A percentile compares a stretch with the other conserved stretches of the same genome.
Conservation (phyloP, 345 rosid genomes). For the Eucalyptus lansdowneana region DNA sequence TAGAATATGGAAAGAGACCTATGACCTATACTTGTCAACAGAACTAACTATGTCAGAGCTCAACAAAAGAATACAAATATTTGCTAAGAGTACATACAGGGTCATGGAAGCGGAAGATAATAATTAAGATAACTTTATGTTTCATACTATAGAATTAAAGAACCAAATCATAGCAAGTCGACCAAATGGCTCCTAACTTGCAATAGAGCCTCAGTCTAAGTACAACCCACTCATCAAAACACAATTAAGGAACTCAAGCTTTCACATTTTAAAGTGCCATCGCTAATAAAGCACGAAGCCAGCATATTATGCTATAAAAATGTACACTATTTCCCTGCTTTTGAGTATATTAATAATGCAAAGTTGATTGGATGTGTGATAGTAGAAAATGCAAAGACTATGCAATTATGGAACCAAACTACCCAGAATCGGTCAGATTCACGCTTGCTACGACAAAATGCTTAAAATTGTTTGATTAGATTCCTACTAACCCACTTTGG, state of each 20-base stretch:
- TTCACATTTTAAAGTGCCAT: not conserved
- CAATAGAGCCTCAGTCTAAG: not conserved
- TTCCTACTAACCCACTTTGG: not conserved
- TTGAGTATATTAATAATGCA: not conserved
- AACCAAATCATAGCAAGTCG: not conserved
- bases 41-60: not conserved
- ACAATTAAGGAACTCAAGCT: not conserved
- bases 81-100: not conserved
- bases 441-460: not conserved
- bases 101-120: not conserved
- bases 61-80: not conserved
- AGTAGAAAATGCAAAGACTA: not conserved
- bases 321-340: not conserved
- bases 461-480: not conserved
- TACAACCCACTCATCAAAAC: not conserved
- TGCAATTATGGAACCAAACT: not conserved
- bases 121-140: not conserved
- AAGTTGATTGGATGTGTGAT: not conserved
- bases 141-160: not conserved
- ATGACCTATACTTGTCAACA: not conserved
- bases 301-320: not conserved
- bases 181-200: not conserved
- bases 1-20: not conserved
- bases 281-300: not conserved
- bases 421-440: not conserved